Percentiles rank a stretch among this genome's conserved stretches.
phyloP scores from a whole-genome alignment of 768 basidiomycete genomes.

The Phaffia tasmanica region DNA sequence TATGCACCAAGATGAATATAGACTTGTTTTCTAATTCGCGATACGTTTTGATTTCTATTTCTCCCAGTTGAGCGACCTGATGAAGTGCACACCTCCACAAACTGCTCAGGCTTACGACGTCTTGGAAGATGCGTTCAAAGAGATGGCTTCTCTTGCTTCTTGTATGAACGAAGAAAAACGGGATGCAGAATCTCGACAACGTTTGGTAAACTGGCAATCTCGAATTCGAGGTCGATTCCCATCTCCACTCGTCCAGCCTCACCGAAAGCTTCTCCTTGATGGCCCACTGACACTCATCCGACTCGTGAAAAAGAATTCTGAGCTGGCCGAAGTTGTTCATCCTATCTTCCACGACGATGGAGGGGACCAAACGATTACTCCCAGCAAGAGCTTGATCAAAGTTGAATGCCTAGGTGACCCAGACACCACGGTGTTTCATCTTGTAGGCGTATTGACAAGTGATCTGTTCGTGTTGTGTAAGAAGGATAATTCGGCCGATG shows the following conservation, averaged over 20 bases:
- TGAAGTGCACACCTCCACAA: constrained; percentile 69
- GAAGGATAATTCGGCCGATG: constrained; percentile 57
- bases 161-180: constrained; percentile 99
- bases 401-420: constrained; percentile 74
- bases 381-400: constrained; percentile 61
- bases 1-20: no score
- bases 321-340: constrained; percentile 57
- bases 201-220: constrained; percentile 59
- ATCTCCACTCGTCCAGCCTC: constrained; percentile 95
- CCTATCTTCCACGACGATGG: constrained; percentile 25
- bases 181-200: constrained; percentile 80
- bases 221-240: constrained; percentile 86
- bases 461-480: constrained; percentile 86
- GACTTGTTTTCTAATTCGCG: no score
- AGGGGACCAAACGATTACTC: constrained; percentile 35
- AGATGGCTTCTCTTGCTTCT: constrained; percentile 77
- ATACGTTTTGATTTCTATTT: not conserved
- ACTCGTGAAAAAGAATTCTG: constrained; percentile 74
- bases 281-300: constrained; percentile 72
- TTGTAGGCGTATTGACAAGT: constrained; percentile 71
- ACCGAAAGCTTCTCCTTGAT: constrained; percentile 89
- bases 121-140: constrained; percentile 69
- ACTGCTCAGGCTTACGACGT: constrained; percentile 58
- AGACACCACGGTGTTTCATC: constrained; percentile 43
- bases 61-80: constrained; percentile 67